Evolutionary conservation across 1,284 basidiomycete species (phyloP).

Genomic region (Calocybe gambosa): DNA sequence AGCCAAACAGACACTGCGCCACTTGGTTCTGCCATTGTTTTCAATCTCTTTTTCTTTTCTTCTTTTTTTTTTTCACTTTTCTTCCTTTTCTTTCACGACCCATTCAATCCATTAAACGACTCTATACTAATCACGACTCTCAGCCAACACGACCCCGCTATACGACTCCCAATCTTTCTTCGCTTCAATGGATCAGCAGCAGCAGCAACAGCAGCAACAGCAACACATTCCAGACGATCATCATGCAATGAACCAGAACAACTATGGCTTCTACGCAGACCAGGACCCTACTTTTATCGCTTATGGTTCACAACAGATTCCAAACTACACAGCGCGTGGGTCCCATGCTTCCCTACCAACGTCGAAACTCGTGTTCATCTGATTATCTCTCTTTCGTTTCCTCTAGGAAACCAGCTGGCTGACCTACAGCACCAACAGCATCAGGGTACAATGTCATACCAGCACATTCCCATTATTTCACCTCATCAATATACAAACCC

Average conservation of each 20-base stretch:
- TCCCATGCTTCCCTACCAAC: slow-evolving; percentile 28
- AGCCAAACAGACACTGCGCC: slow-evolving; percentile 22
- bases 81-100: slow-evolving; percentile 18
- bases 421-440: slow-evolving; percentile 42
- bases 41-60: slow-evolving; percentile 22
- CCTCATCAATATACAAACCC: slow-evolving; percentile 36
- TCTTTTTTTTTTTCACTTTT: slow-evolving; percentile 22
- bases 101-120: slow-evolving; percentile 15
- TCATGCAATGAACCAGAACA: slow-evolving; percentile 22
- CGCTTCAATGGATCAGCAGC: slow-evolving; percentile 31
- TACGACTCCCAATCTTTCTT: slow-evolving; percentile 12
- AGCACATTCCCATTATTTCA: slow-evolving; percentile 47
- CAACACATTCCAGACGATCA: slow-evolving; percentile 26
- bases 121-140: slow-evolving; percentile 15
- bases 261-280: slow-evolving; percentile 34
- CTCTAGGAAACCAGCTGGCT: slow-evolving; percentile 47
- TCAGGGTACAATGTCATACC: slow-evolving; percentile 29
- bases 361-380: slow-evolving; percentile 44
- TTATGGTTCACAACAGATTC: slow-evolving; percentile 30
- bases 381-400: slow-evolving; percentile 43
- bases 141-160: slow-evolving; percentile 14
- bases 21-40: slow-evolving; percentile 22
- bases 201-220: slow-evolving; percentile 26
- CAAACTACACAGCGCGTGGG: slow-evolving; percentile 46
- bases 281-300: slow-evolving; percentile 34